A percentile compares a stretch with the other conserved stretches of the same genome.
Conservation (phyloP, 345 rosid genomes). For the Populus nigra region DNA sequence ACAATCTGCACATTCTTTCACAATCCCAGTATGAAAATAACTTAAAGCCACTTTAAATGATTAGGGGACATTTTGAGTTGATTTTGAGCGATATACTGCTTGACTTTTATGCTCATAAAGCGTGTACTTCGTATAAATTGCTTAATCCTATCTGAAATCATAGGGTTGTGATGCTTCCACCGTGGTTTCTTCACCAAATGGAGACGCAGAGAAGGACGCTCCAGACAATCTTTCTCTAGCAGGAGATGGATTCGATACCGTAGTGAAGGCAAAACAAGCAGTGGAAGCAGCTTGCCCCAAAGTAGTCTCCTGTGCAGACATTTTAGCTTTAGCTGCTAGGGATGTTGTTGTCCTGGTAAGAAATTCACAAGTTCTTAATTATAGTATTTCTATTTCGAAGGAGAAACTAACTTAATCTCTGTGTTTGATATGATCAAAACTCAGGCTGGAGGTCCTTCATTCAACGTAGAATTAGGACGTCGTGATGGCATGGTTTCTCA, state of each 20-base stretch:
- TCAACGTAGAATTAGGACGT: constrained; percentile 75
- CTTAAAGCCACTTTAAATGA: too few species aligned
- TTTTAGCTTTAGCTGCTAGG: constrained; percentile 69
- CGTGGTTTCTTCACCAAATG: constrained; percentile 57
- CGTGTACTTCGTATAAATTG: too few species aligned
- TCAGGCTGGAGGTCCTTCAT: constrained; percentile 79
- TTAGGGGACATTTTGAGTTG: too few species aligned
- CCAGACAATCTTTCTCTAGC: constrained; percentile 74
- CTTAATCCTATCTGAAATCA: neutral
- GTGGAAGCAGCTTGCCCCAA: constrained; percentile 69
- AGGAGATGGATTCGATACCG: constrained; percentile 90
- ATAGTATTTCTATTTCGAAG: neutral
- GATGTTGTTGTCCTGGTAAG: constrained; percentile 81
- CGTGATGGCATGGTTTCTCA: constrained; percentile 62
- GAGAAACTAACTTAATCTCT: neutral
- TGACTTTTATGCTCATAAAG: too few species aligned
- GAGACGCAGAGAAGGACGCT: constrained; percentile 86
- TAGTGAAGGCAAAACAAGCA: constrained; percentile 62
- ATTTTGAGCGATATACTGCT: too few species aligned
- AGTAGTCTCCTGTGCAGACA: constrained; percentile 83
- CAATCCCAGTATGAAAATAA: too few species aligned
- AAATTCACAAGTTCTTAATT: neutral
- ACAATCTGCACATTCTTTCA: too few species aligned
- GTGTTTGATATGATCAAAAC: neutral
- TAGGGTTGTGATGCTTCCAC: constrained; percentile 92